Base-by-base conservation (phyloP, 1,139 yeast species). In the Yamadazyma friedrichii region DNA sequence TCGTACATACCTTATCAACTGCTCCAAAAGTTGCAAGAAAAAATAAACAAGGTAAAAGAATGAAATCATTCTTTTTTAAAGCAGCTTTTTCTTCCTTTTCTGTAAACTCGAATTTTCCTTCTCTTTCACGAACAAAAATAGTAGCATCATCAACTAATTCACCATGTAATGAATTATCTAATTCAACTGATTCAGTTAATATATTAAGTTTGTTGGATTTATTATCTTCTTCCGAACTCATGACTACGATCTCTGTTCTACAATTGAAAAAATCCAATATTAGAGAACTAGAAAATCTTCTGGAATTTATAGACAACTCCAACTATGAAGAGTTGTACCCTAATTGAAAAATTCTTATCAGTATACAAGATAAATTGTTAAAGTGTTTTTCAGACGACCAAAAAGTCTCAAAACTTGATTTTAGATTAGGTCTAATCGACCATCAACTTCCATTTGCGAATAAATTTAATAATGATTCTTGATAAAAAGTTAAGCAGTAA, bases 1-100 rank as follows among this genome's bases (percentile, higher is more conserved):
- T n/a, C n/a, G n/a, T 65, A 6, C 64, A 68, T 20, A 20, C 24
- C 49, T 73, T 73, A 49, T 73, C 78, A 32, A 65, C 68, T n/a
- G 73, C 71, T 8, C 70, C 69, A 45, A 62, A 49, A 9, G 72
- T 64, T 10, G 66, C 63, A 4, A 67, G 61, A 42, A 61, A 43
- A 43, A 64, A 61, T 17, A 68, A 51, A 33, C 59, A 47, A 2
- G 74, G 71, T 29, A 68, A 40, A 12, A 68, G 49, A 38, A 59
- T 53, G 51, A 54, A 59, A 46, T 68, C 74, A n/a, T 63, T 55
- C 43, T 59, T 68, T 47, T 66, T 53, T n/a, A 63, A 41, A 9
- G 56, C 54, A 24, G 41, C 51, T 28, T 46, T 47, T 37, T 55
- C 59, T 44, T 65, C 70, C 15, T 50, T 62, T 27, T 52, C 56